Conservation (phyloP, 306 rosid species). For the Vigna mungo region DNA sequence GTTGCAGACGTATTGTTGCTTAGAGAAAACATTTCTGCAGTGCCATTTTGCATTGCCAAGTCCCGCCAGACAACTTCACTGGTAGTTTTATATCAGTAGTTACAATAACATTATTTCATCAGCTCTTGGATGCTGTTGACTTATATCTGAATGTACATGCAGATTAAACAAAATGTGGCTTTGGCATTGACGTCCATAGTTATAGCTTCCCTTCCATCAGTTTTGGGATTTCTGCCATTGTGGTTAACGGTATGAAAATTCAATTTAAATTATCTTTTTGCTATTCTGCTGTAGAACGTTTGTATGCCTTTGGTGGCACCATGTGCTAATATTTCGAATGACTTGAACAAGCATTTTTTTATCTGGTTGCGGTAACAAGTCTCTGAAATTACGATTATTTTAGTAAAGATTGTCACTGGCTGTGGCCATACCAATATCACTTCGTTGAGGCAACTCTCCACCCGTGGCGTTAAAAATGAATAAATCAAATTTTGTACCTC, state of each 20-base stretch:
- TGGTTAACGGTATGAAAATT: slow-evolving; percentile 87
- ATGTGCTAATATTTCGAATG: slow-evolving; percentile 3
- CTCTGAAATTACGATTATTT: slow-evolving; percentile 5
- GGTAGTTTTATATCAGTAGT: slow-evolving; percentile 53
- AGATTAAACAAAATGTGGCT: slow-evolving; percentile 95
- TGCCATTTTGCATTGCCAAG: slow-evolving; percentile 95
- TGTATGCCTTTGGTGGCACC: slow-evolving; percentile 25
- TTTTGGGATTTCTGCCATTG: slow-evolving; percentile 90
- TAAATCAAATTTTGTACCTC: neutral
- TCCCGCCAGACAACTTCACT: slow-evolving; percentile 94
- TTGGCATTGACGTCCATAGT: slow-evolving; percentile 81
- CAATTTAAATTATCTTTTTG: slow-evolving; percentile 32
- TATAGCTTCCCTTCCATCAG: slow-evolving; percentile 92
- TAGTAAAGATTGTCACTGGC: slow-evolving; percentile 4
- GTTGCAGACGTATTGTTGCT: slow-evolving; percentile 93
- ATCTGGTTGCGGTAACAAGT: slow-evolving; percentile 9
- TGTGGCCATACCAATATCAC: neutral
- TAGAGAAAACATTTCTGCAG: slow-evolving; percentile 82
- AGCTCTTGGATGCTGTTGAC: slow-evolving; percentile 28
- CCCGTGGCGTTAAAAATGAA: neutral
- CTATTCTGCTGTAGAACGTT: slow-evolving; percentile 17
- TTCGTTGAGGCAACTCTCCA: neutral
- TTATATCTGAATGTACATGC: slow-evolving; percentile 48
- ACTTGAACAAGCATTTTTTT: neutral
- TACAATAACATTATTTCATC: slow-evolving; percentile 17